Base-by-base conservation (phyloP, 768 basidiomycete species). In the Boletus rubescentipes region DNA sequence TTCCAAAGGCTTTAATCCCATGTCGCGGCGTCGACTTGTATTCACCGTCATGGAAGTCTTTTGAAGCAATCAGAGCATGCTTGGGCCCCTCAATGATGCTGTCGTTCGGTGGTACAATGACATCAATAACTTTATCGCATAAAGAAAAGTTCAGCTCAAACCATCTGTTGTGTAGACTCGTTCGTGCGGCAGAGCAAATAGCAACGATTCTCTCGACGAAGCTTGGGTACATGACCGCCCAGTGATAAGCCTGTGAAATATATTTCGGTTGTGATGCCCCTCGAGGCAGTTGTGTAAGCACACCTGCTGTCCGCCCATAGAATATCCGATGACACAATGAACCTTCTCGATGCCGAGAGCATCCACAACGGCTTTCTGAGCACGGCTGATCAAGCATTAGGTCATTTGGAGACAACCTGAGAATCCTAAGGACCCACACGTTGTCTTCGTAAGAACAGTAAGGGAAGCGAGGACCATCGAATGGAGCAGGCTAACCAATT, bases 1-100 rank as follows among this genome's bases (percentile, higher is more conserved):
- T 72, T 2, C 73, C 80, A 53, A 81, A 83, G 2, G 82, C 79
- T 8, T 80, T 74, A 29, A 81, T 66, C 26, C 81, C 81, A 30
- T 69, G 67, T 53, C 78, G 70, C 5, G 80, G 78, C 8, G 9
- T 37, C 18, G 36, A 37, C 10, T 18, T 37, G n/a, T 37, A 37
- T 37, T 37, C 36, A 18, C 36, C 36, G 18, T 10, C 36, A 65
- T 80, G 64, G 63, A 81, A 84, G 55, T 82, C 81, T 52, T 75
- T 75, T 5, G 81, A 81, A 12, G 77, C 73, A 1, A 72, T 58
- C n/a, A 83, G 65, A 9, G 80, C 79, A 4, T 79, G 73, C 59
- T 79, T 82, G 8, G 79, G 78, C 0, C 81, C 80, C 62, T 37
- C 36, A 10, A 37, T 37, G n/a, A 37, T 18, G 10, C 36, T 37